Evolutionary conservation across 2,329 filamentous ascomycete genomes (phyloP).

Genomic region (Scortechinia acanthostroma): DNA sequence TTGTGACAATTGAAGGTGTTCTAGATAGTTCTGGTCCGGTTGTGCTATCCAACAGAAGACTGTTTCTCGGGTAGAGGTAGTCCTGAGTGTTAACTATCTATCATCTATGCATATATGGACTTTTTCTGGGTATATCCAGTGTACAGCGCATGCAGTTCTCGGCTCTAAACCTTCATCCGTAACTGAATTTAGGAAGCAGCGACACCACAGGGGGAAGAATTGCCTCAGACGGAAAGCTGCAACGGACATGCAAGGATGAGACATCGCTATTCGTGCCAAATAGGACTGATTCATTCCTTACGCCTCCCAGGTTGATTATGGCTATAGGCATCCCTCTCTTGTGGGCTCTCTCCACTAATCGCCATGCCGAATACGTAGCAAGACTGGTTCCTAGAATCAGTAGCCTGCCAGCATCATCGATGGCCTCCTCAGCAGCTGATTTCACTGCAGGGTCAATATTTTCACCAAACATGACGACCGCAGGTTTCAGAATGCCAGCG

Average conservation of each 20-base stretch:
- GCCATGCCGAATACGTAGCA: slow-evolving; percentile 63
- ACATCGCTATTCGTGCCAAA: slow-evolving; percentile 22
- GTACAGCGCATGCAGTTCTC: too few relatives aligned
- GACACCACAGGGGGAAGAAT: background rate
- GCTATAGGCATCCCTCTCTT: slow-evolving; percentile 52
- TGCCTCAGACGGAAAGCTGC: background rate
- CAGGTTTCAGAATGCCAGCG: slow-evolving; percentile 57
- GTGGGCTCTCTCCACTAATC: slow-evolving; percentile 53
- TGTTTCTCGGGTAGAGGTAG: too few relatives aligned
- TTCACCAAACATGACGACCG: slow-evolving; percentile 65
- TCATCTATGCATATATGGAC: too few relatives aligned
- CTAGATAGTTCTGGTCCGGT: too few relatives aligned
- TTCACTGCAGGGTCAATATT: slow-evolving; percentile 46
- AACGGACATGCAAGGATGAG: background rate
- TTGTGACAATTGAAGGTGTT: too few relatives aligned
- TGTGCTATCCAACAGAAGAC: too few relatives aligned
- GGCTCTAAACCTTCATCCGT: too few relatives aligned
- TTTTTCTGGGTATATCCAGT: too few relatives aligned
- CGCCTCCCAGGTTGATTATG: slow-evolving; percentile 50
- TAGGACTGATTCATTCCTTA: slow-evolving; percentile 38
- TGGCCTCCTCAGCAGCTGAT: slow-evolving; percentile 44
- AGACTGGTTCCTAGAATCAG: slow-evolving; percentile 57
- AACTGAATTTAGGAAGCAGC: background rate
- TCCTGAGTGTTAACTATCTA: too few relatives aligned
- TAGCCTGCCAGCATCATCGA: slow-evolving; percentile 48